Conservation (phyloP, 371 early-diverging fungal species). For the Polyrhizophydium stewartii region DNA sequence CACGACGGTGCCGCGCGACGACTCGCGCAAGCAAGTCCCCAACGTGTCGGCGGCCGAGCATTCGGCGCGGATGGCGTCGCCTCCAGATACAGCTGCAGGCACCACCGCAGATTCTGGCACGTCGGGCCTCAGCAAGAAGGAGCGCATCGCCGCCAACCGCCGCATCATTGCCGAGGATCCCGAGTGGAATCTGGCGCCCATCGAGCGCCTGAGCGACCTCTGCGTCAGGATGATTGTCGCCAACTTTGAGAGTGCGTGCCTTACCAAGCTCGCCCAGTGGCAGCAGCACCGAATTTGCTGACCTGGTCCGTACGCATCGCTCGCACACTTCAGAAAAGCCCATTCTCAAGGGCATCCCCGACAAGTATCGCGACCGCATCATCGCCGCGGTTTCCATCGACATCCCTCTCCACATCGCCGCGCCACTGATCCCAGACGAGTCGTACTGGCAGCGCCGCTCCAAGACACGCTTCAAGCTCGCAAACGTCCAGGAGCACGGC, state of each 20-base stretch:
- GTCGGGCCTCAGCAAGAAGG: conserved; percentile 7
- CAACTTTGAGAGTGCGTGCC: conserved; percentile 37
- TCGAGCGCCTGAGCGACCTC: conserved; percentile 34
- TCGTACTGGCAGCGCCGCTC: conserved; percentile 42
- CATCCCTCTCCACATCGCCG: conserved; percentile 37
- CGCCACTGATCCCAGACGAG: conserved; percentile 42
- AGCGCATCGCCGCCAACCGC: conserved; percentile 24
- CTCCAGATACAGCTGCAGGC: too few relatives aligned
- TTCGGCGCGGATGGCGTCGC: too few relatives aligned
- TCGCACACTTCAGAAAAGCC: conserved; percentile 15
- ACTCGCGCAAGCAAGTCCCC: too few relatives aligned
- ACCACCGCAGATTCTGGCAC: background rate
- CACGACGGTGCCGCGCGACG: too few relatives aligned
- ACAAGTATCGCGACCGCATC: conserved; percentile 33
- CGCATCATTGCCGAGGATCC: conserved; percentile 44
- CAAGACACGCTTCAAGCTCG: conserved; percentile 22
- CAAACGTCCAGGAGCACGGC: conserved; percentile 24
- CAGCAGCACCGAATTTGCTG: too few relatives aligned
- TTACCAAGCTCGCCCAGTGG: too few relatives aligned
- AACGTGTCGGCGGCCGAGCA: too few relatives aligned
- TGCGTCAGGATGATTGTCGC: conserved; percentile 36
- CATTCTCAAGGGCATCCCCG: conserved; percentile 28
- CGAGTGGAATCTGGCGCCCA: conserved; percentile 44
- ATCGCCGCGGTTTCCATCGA: conserved; percentile 27
- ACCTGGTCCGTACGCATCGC: too few relatives aligned